Evolutionary conservation across 257 asterid genomes (phyloP), one percentile per base, ranked within the genome.

Genomic region (Scutellaria minor): DNA sequence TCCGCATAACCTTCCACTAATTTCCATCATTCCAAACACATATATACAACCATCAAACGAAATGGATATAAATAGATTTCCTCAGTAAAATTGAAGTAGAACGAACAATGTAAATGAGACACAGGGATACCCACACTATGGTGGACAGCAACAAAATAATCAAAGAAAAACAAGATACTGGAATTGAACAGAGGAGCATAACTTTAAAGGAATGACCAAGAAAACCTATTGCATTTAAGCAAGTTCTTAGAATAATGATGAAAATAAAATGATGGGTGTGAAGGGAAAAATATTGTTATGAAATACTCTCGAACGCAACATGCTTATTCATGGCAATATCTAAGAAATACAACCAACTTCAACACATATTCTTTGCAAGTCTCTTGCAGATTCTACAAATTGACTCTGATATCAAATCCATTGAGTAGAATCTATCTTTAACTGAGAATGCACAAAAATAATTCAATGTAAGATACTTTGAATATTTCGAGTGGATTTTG

Each of bases 381-480:
- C n/a, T 15, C 40, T 24, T 1, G 64, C 64, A 6, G 63, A 72
- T 40, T 52, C 35, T 35, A 64, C 22, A 64, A 35, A 45, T 18
- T 73, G 0, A 9, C 45, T 6, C 63, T 41, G 20, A 41, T 18
- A 71, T 41, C 27, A 44, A 27, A 65, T 31, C 37, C 37, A 31
- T 31, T 31, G 5, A 31, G 37, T 31, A 56, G n/a, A 53, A 35
- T 60, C 50, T 41, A 56, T 51, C 55, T 24, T 13, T 22, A 56
- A 58, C 61, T 75, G 52, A 39, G 46, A 58, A 60, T 12, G 20
- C 64, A 59, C 56, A 35, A 58, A 68, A 75, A 58, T 37, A 37
- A 59, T 47, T 40, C 24, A 10, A 50, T 27, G 15, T 40, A 40
- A 59, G 57, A 41, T 4, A 66, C 42, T 48, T 42, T 37, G 20